Evolutionary conservation across 2,329 filamentous ascomycete species (phyloP).

Genomic region (Botrytis fabae): DNA sequence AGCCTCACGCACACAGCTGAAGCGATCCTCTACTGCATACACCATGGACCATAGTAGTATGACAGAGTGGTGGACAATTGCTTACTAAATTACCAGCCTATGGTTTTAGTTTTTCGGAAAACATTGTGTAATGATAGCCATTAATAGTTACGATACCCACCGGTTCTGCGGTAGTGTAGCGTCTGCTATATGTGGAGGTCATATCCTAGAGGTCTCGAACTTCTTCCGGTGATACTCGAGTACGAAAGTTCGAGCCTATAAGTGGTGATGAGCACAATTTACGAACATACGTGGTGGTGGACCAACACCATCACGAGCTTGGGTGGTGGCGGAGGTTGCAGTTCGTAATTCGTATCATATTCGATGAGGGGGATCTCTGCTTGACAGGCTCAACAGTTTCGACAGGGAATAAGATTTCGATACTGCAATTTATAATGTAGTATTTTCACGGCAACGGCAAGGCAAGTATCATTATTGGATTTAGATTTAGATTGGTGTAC

Average conservation of each 20-base stretch:
- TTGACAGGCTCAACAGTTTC: neutral
- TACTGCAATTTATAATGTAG: neutral
- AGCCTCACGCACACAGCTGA: neutral
- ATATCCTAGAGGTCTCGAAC: constrained; percentile 5
- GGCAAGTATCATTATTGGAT: constrained; percentile 1
- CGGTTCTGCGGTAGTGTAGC: neutral
- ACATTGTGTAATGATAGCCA: neutral
- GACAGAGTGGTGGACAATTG: neutral
- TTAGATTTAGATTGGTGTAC: constrained; percentile 1
- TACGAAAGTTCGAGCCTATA: constrained; percentile 3
- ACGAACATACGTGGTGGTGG: constrained; percentile 6
- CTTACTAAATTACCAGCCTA: neutral
- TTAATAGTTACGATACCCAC: neutral
- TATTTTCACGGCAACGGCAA: constrained; percentile 7
- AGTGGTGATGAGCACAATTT: constrained; percentile 1
- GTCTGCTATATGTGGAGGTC: neutral
- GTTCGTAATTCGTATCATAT: neutral
- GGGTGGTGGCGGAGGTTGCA: constrained; percentile 1
- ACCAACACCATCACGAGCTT: constrained; percentile 7
- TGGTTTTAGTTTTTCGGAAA: neutral
- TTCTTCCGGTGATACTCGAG: constrained; percentile 3
- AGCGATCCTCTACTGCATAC: neutral
- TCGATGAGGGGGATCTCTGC: neutral
- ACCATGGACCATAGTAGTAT: neutral
- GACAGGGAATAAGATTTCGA: neutral